Conservation (phyloP, 768 basidiomycete species). For the Auricularia heimuer region DNA sequence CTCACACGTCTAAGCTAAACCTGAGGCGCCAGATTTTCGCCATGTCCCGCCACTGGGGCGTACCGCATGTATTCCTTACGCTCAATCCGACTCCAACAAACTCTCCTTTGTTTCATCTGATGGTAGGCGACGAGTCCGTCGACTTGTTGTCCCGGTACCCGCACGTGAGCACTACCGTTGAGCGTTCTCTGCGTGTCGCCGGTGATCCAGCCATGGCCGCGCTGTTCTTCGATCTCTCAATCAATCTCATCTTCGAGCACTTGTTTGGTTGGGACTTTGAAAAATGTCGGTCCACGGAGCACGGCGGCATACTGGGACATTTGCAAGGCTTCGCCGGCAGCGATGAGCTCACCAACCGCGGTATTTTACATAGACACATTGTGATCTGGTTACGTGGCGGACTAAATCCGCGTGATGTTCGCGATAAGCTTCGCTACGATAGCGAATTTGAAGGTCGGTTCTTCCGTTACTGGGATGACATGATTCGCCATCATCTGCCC, state of each 20-base stretch:
- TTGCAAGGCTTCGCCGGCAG: constrained; percentile 23
- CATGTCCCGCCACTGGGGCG: constrained; percentile 21
- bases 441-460: constrained; percentile 14
- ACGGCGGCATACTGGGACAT: constrained; percentile 24
- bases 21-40: constrained; percentile 16
- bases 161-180: constrained; percentile 4
- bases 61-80: constrained; percentile 20
- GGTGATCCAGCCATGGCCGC: constrained; percentile 28
- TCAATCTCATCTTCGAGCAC: constrained; percentile 17
- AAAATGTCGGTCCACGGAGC: background rate
- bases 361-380: constrained; percentile 25
- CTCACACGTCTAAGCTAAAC: constrained; percentile 18
- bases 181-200: constrained; percentile 17
- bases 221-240: constrained; percentile 23
- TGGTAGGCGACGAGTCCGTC: constrained; percentile 16
- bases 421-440: constrained; percentile 13
- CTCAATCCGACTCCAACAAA: constrained; percentile 17
- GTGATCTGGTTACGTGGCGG: constrained; percentile 21
- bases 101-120: constrained; percentile 23
- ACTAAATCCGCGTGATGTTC: constrained; percentile 24
- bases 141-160: constrained; percentile 15
- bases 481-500: constrained; percentile 23
- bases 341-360: constrained; percentile 19
- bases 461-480: constrained; percentile 24
- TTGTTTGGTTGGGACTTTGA: constrained; percentile 22